Base-by-base conservation (phyloP, 495 filamentous ascomycete genomes). In the Aspergillus asperescens region DNA sequence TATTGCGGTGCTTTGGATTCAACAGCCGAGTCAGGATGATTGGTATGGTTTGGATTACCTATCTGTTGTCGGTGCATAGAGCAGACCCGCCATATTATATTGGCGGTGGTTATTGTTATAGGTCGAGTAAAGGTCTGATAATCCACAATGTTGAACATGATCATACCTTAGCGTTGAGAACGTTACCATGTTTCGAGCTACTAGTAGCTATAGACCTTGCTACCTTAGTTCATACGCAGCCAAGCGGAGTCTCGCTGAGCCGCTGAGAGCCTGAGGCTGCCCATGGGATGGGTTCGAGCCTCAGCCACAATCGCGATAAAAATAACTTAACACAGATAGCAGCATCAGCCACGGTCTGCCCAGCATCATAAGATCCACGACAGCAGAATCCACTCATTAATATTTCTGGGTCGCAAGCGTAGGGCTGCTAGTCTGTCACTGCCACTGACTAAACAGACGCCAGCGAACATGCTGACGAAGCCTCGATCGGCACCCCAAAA, bases 131-230 rank as follows among this genome's bases (percentile, higher is more conserved):
- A 15, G 32, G 12, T 15, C 32, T 35, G 16, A 34, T 59, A 62
- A 62, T 62, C 40, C 53, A 57, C 59, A 62, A 62, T 58, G 44
- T 56, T 35, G 45, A 55, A 55, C 37, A 56, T 51, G 47, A 56
- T 47, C 20, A 44, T 28, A 27, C 25, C 16, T 19, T 15, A 3
- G 6, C 28, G 27, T 18, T 5, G 27, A 34, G 8, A 4, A 34
- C 20, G 12, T 20, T 18, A 47, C 20, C n/a, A n/a, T n/a, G n/a
- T n/a, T n/a, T n/a, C n/a, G n/a, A n/a, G n/a, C n/a, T n/a, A n/a
- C n/a, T n/a, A n/a, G n/a, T n/a, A n/a, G n/a, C n/a, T n/a, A n/a
- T n/a, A n/a, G n/a, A n/a, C n/a, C n/a, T n/a, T n/a, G n/a, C n/a
- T n/a, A n/a, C n/a, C n/a, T n/a, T n/a, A n/a, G n/a, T n/a, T n/a